Evolutionary conservation across 192 early-diverging fungal genomes (phyloP).

Genomic region (Obelidium mucronatum): DNA sequence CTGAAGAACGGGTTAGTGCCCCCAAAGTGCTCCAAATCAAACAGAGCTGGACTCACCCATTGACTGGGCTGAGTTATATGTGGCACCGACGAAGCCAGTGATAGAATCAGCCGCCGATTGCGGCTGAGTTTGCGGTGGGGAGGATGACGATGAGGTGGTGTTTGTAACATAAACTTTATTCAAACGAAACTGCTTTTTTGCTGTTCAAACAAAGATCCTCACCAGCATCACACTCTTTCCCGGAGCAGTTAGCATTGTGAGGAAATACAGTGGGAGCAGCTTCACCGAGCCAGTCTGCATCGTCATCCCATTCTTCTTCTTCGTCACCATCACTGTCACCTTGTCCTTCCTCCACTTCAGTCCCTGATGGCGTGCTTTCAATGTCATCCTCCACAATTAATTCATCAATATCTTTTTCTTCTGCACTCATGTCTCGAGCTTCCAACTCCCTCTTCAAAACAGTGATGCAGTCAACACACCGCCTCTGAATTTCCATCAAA

Average conservation of each 20-base stretch:
- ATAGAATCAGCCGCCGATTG: background rate
- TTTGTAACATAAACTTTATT: no score
- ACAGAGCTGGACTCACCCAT: background rate
- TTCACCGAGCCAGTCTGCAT: conserved; percentile 6
- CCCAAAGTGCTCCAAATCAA: background rate
- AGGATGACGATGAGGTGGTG: no score
- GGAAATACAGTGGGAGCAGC: background rate
- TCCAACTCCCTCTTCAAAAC: background rate
- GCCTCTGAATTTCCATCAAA: background rate
- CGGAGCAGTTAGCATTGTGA: background rate
- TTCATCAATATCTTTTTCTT: conserved; percentile 4
- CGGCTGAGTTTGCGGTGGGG: background rate
- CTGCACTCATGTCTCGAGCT: background rate
- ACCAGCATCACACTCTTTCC: no score
- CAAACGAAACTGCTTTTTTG: no score
- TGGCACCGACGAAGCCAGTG: conserved; percentile 1
- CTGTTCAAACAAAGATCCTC: no score
- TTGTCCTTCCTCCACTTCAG: conserved; percentile 23
- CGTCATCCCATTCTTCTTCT: conserved; percentile 21
- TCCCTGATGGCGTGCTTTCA: background rate
- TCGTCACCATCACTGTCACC: conserved; percentile 20
- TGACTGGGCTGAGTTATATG: conserved; percentile 19
- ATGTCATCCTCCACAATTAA: conserved; percentile 17
- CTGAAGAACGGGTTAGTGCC: conserved; percentile 30
- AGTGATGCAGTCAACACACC: background rate